Percentiles rank a stretch among this genome's conserved stretches.
These are phyloP conservation scores for Colletotrichum spinosum DNA, from an alignment of 2,329 filamentous ascomycete species.

Conservation along the genomic window DNA sequence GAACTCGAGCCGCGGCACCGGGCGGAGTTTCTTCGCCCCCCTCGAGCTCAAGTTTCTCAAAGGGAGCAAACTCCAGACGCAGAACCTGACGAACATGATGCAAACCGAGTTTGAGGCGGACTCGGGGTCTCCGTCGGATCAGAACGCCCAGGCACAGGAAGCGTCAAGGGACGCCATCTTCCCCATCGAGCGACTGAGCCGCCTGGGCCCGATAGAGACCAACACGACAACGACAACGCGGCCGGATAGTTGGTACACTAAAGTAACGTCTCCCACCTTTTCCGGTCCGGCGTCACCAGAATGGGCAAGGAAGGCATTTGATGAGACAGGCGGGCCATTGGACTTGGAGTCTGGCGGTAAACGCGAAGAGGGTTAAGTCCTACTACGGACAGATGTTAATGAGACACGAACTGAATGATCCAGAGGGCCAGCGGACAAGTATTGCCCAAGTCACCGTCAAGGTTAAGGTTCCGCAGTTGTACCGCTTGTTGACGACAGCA, in stretches of 20 bases:
- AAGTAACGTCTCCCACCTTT: constrained; percentile 15
- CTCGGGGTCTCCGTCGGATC: background rate
- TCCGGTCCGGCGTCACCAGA: constrained; percentile 9
- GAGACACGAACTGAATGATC: background rate
- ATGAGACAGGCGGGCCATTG: background rate
- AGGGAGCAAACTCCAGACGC: constrained; percentile 27
- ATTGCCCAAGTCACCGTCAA: too few relatives aligned
- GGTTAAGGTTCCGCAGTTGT: too few relatives aligned
- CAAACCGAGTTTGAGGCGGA: constrained; percentile 3
- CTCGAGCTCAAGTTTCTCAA: constrained; percentile 26
- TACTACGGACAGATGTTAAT: background rate
- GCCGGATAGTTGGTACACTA: constrained; percentile 3
- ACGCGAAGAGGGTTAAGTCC: background rate
- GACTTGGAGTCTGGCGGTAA: background rate
- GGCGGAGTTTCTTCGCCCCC: background rate
- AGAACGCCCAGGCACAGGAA: background rate
- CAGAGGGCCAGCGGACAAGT: too few relatives aligned
- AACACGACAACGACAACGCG: background rate
- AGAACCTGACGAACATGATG: constrained; percentile 3
- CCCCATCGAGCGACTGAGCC: constrained; percentile 2
- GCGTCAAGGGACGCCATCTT: constrained; percentile 10
- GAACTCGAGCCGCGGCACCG: background rate
- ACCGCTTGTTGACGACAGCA: too few relatives aligned
- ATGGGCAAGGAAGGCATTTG: constrained; percentile 8
- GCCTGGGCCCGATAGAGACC: background rate